Percentiles rank a stretch among this genome's conserved stretches.
phyloP scores from a whole-genome alignment of 2,329 filamentous ascomycete species.

The Exophiala aquamarina region DNA sequence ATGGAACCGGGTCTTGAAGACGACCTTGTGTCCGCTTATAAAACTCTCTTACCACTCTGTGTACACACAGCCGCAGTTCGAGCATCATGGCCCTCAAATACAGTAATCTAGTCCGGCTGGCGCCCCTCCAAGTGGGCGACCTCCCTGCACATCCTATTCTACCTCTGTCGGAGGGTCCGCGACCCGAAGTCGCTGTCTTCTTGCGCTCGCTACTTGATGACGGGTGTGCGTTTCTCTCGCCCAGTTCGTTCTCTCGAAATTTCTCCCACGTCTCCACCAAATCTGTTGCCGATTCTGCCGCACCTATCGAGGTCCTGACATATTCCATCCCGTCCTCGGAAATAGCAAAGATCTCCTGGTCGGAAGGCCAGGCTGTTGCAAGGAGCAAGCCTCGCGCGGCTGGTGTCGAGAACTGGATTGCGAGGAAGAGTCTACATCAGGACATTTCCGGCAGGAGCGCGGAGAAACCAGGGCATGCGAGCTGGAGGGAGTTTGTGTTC shows the following conservation, averaged over 20 bases:
- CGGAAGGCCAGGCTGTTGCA: slow-evolving; percentile 2
- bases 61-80: no score
- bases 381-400: slow-evolving; percentile 16
- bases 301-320: slow-evolving; percentile 24
- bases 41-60: no score
- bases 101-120: slow-evolving; percentile 26
- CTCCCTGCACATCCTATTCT: slow-evolving; percentile 25
- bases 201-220: slow-evolving; percentile 24
- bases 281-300: no score
- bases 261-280: slow-evolving; percentile 26
- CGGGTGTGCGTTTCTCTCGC: slow-evolving; percentile 22
- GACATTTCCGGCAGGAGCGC: slow-evolving; percentile 19
- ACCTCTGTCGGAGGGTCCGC: slow-evolving; percentile 4
- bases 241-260: slow-evolving; percentile 15
- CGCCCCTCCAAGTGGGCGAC: slow-evolving; percentile 21
- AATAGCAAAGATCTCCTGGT: slow-evolving; percentile 18
- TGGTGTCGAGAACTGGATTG: slow-evolving; percentile 40
- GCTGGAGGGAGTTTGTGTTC: slow-evolving; percentile 39
- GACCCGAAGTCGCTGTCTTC: slow-evolving; percentile 22
- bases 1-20: no score
- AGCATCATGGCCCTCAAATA: slow-evolving; percentile 14
- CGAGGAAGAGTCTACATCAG: slow-evolving; percentile 40
- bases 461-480: slow-evolving; percentile 36
- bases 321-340: slow-evolving; percentile 16
- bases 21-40: no score